phyloP scores from a whole-genome alignment of 352 stramenopile species.

The Globisporangium iwayamae region DNA sequence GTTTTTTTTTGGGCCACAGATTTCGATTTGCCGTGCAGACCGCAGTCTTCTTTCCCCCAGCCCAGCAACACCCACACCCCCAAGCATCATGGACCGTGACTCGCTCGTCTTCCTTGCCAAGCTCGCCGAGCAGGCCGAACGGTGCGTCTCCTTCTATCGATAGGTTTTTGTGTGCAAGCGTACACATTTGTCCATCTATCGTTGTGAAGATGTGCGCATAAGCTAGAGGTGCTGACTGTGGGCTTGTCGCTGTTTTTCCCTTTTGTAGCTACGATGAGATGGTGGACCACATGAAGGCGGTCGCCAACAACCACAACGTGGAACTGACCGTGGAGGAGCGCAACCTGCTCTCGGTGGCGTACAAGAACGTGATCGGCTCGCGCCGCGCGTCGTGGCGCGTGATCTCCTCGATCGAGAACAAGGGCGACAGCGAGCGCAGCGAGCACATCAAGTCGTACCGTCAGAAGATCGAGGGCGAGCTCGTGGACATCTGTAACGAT shows the following conservation, averaged over 20 bases:
- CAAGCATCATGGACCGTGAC: conserved; percentile 61
- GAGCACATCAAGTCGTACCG: conserved; percentile 93
- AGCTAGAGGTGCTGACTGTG: neutral
- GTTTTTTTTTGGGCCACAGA: conserved; percentile 43
- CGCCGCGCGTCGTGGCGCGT: conserved; percentile 98
- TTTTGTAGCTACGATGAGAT: conserved; percentile 86
- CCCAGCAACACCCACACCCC: neutral
- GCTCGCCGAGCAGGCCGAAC: conserved; percentile 77
- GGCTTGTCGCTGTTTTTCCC: neutral
- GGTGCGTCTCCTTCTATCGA: conserved; percentile 27
- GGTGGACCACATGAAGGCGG: conserved; percentile 98
- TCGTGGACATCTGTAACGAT: conserved; percentile 95
- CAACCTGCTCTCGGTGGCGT: conserved; percentile 94
- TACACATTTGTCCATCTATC: neutral
- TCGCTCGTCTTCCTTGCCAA: conserved; percentile 81
- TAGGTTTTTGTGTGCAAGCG: neutral
- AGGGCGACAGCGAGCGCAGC: conserved; percentile 61
- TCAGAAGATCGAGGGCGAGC: conserved; percentile 94
- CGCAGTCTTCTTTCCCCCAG: conserved; percentile 24
- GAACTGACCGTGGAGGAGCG: conserved; percentile 99
- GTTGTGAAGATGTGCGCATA: neutral
- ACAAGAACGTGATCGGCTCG: conserved; percentile 99
- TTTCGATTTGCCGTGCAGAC: conserved; percentile 49
- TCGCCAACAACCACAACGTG: conserved; percentile 80
- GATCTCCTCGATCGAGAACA: conserved; percentile 97